Evolutionary conservation across 306 rosid genomes (phyloP).

Genomic region (Vigna reflexopilosa): DNA sequence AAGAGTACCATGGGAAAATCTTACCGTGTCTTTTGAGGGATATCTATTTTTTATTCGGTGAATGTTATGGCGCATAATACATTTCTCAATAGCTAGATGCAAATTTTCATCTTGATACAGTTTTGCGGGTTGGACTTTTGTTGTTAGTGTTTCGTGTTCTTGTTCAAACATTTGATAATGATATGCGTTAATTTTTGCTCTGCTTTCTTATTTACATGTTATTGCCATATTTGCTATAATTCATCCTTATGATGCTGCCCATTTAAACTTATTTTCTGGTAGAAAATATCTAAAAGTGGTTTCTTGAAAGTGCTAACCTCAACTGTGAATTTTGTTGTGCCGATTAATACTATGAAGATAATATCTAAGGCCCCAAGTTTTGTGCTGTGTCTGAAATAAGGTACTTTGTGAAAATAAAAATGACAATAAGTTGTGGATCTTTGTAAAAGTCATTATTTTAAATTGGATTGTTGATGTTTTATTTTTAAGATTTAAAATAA

Average conservation of each 20-base stretch:
- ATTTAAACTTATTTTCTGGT: not conserved
- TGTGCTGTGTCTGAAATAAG: too few species aligned
- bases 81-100: constrained; percentile 33
- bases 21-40: constrained; percentile 57
- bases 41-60: not conserved
- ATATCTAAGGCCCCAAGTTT: too few species aligned
- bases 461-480: too few species aligned
- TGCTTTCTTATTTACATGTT: not conserved
- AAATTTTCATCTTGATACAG: constrained; percentile 6
- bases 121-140: constrained; percentile 22
- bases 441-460: too few species aligned
- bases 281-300: too few species aligned
- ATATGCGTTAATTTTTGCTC: not conserved
- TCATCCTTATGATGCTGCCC: not conserved
- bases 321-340: too few species aligned
- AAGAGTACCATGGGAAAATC: constrained; percentile 80
- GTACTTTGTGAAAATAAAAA: too few species aligned
- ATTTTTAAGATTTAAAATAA: too few species aligned
- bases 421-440: too few species aligned
- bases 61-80: constrained; percentile 11
- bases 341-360: too few species aligned
- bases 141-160: not conserved
- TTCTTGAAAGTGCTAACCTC: too few species aligned
- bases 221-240: not conserved
- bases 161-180: constrained; percentile 30